A percentile compares a stretch with the other conserved stretches of the same genome.
Conservation (phyloP, 768 basidiomycete species). For the Hydnomerulius pinastri region DNA sequence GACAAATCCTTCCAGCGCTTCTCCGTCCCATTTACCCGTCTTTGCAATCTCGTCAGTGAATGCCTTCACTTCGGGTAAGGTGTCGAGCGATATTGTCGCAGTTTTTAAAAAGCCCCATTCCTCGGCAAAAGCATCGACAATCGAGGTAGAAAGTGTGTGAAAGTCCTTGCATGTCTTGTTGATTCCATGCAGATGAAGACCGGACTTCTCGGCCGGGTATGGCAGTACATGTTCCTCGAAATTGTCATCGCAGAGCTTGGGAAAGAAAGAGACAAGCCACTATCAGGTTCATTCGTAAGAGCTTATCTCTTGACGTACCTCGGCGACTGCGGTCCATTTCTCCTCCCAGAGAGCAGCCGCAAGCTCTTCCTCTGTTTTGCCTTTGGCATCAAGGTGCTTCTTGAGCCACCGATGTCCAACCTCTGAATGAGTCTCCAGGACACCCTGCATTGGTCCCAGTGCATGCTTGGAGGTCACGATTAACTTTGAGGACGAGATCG, state of each 20-base stretch:
- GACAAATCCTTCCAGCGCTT: conserved; percentile 92
- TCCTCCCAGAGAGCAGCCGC: conserved; percentile 76
- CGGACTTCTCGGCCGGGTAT: conserved; percentile 79
- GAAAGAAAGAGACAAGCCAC: not conserved
- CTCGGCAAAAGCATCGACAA: conserved; percentile 77
- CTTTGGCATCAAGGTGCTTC: conserved; percentile 53
- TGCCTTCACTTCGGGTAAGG: conserved; percentile 63
- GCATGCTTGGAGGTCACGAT: conserved; percentile 93
- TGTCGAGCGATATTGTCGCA: conserved; percentile 53
- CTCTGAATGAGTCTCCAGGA: conserved; percentile 67
- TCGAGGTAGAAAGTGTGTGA: conserved; percentile 62
- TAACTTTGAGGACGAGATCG: conserved; percentile 72
- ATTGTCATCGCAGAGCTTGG: conserved; percentile 91
- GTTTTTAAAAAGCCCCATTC: conserved; percentile 94
- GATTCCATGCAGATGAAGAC: conserved; percentile 91
- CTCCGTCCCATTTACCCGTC: conserved; percentile 78
- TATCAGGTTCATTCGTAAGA: not conserved
- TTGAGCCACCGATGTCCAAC: conserved; percentile 84
- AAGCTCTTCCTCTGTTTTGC: conserved; percentile 71
- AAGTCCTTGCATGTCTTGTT: conserved; percentile 72
- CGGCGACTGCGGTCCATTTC: conserved; percentile 88
- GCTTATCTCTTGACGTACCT: conserved; percentile 52
- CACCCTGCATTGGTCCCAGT: conserved; percentile 56
- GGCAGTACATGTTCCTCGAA: conserved; percentile 97
- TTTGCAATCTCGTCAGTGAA: conserved; percentile 73